These are phyloP conservation scores for Aspergillus campestris DNA, from an alignment of 495 filamentous ascomycete species.

Conservation along the genomic window DNA sequence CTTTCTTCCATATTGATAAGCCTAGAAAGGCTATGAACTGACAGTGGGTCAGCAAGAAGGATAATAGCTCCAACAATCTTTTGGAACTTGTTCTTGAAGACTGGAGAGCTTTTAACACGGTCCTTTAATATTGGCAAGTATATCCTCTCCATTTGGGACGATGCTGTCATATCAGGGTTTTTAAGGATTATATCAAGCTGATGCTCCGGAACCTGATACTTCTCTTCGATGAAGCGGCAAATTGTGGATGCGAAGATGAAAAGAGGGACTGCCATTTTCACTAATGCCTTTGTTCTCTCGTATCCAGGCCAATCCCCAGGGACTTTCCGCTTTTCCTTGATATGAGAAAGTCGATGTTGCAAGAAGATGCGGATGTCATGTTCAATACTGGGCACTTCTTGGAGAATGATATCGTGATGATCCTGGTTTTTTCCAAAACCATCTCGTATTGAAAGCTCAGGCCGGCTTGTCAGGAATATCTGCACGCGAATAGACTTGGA, in stretches of 20 bases:
- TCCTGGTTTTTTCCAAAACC: conserved; percentile 17
- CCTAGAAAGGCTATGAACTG: conserved; percentile 6
- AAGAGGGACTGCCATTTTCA: conserved; percentile 15
- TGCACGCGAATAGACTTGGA: conserved; percentile 8
- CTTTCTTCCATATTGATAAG: conserved; percentile 5
- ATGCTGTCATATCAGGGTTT: conserved; percentile 4
- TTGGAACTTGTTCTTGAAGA: conserved; percentile 18
- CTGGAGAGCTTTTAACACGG: conserved; percentile 13
- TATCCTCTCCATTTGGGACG: conserved; percentile 14
- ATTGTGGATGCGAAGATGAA: conserved; percentile 26
- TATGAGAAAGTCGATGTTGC: conserved; percentile 14
- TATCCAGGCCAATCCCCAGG: conserved; percentile 32
- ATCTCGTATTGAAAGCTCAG: conserved; percentile 34
- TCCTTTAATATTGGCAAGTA: conserved; percentile 19
- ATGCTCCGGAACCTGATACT: conserved; percentile 7
- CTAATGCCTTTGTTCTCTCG: conserved; percentile 6
- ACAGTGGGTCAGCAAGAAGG: conserved; percentile 18
- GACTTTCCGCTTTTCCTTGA: conserved; percentile 8
- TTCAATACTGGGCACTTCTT: conserved; percentile 19
- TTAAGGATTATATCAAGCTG: conserved; percentile 13
- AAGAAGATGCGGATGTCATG: conserved; percentile 24
- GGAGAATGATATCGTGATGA: conserved; percentile 19
- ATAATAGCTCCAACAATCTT: conserved; percentile 18
- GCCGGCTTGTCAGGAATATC: conserved; percentile 37
- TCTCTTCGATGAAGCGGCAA: conserved; percentile 19